These are phyloP conservation scores for Mucor racemosus DNA, from an alignment of 371 early-diverging fungal species.

Conservation along the genomic window DNA sequence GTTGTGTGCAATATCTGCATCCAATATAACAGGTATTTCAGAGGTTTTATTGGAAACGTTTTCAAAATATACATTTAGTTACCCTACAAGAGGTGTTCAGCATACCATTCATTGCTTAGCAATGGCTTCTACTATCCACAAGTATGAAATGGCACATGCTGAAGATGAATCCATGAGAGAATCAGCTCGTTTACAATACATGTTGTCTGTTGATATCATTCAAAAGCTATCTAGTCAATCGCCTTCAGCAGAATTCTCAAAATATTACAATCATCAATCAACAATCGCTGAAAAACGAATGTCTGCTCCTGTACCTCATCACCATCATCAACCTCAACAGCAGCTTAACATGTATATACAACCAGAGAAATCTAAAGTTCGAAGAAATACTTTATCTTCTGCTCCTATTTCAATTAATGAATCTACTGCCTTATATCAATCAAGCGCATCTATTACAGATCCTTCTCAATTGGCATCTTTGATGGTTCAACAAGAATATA, in stretches of 20 bases:
- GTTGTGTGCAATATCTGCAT: conserved; percentile 48
- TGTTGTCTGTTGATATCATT: conserved; percentile 31
- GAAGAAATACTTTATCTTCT: conserved; percentile 18
- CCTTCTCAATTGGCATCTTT: conserved; percentile 12
- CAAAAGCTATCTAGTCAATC: conserved; percentile 37
- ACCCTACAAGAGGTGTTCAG: conserved; percentile 49
- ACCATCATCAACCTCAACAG: conserved; percentile 19
- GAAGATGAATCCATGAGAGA: conserved; percentile 16
- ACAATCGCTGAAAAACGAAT: conserved; percentile 30
- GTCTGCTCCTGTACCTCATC: conserved; percentile 35
- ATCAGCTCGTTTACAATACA: conserved; percentile 34
- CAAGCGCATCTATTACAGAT: conserved; percentile 13
- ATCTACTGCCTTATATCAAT: conserved; percentile 17
- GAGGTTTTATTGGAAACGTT: conserved; percentile 37
- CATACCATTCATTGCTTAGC: conserved; percentile 48
- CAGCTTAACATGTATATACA: conserved; percentile 6
- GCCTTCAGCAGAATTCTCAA: conserved; percentile 36
- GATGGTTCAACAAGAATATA: conserved; percentile 3
- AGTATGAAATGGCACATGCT: conserved; percentile 31
- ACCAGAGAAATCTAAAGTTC: conserved; percentile 5
- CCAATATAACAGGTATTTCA: conserved; percentile 46
- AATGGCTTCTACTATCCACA: conserved; percentile 45
- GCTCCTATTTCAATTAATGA: background rate
- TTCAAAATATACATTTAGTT: conserved; percentile 30
- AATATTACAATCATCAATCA: conserved; percentile 13